Base-by-base conservation (phyloP, 2,329 filamentous ascomycete species). In the Tolypocladium amazonense region DNA sequence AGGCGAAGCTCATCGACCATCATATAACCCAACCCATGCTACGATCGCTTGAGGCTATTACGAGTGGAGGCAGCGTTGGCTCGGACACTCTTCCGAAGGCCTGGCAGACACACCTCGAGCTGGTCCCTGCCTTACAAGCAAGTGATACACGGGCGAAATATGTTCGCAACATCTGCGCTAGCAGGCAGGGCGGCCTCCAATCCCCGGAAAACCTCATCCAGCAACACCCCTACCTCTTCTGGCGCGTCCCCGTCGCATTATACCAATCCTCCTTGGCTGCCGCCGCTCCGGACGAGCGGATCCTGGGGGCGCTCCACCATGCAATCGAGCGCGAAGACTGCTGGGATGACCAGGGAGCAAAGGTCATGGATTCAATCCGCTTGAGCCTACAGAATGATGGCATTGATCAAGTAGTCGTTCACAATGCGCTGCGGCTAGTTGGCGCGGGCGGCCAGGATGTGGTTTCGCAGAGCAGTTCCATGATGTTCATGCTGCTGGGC, bases 171-270 rank as follows among this genome's bases (percentile, higher is more conserved):
- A 63, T 69, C 50, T 64, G 57, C 45, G 62, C 52, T 58, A 64
- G 57, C 59, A 69, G 59, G 58, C 65, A 30, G 58, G 67, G 65
- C 8, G 68, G 67, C 25, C 65, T 71, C 52, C 64, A 65, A 15
- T 59, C 58, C 38, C 59, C 63, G 0, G 60, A 59, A 9, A 56
- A 61, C 12, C 61, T 73, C 5, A 56, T 72, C 39, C 64, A 58
- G 12, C 63, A 68, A 11, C 70, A 74, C 37, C 73, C 74, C 1
- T 74, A 75, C 59, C 69, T 76, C 52, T 70, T 76, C 62, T 77
- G 73, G 72, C 69, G 71, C 4, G 68, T 74, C 25, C 72, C 72
- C 1, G 56, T 60, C n/a, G 38, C 50, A 8, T 56, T 68, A 27
- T 75, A 75, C 65, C 62, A 60, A 9, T 57, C 60, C 4, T 67